Evolutionary conservation across 164 flowering plant genomes (phyloP).

Genomic region (Magnolia officinalis): DNA sequence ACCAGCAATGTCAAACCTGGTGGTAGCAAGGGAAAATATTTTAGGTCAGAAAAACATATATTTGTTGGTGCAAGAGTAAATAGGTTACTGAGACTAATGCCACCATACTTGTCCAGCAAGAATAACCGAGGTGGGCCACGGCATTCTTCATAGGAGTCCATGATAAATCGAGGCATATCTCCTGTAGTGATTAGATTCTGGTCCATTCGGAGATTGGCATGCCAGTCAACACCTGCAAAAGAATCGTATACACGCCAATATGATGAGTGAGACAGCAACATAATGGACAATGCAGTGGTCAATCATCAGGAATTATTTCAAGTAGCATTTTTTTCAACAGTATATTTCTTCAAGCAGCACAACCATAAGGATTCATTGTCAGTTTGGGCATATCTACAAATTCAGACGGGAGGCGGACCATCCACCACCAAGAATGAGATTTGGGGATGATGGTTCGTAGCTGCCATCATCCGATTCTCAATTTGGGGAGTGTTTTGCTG

Average conservation of each 20-base stretch:
- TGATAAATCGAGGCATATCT: constrained; percentile 89
- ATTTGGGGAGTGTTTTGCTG: no score
- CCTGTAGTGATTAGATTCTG: constrained; percentile 67
- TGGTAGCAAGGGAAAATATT: not conserved
- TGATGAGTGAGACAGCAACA: not conserved
- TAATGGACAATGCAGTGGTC: not conserved
- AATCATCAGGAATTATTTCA: not conserved
- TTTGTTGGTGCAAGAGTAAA: not conserved
- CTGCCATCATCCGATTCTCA: no score
- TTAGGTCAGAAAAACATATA: not conserved
- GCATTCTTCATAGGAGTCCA: constrained; percentile 97
- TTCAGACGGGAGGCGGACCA: no score
- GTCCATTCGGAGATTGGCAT: constrained; percentile 56
- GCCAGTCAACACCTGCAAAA: constrained; percentile 89
- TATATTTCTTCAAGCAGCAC: no score
- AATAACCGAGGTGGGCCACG: constrained; percentile 93
- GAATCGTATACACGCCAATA: constrained; percentile 2
- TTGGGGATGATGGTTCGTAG: no score
- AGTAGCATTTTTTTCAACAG: not conserved
- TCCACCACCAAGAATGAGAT: no score
- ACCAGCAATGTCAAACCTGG: constrained; percentile 95
- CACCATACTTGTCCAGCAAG: constrained; percentile 87
- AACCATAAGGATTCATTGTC: no score
- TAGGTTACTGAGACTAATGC: not conserved
- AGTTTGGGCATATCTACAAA: no score